A percentile compares a stretch with the other conserved stretches of the same genome.
These are phyloP conservation scores for Gossypioides kirkii DNA, from an alignment of 345 rosid species.

Conservation along the genomic window DNA sequence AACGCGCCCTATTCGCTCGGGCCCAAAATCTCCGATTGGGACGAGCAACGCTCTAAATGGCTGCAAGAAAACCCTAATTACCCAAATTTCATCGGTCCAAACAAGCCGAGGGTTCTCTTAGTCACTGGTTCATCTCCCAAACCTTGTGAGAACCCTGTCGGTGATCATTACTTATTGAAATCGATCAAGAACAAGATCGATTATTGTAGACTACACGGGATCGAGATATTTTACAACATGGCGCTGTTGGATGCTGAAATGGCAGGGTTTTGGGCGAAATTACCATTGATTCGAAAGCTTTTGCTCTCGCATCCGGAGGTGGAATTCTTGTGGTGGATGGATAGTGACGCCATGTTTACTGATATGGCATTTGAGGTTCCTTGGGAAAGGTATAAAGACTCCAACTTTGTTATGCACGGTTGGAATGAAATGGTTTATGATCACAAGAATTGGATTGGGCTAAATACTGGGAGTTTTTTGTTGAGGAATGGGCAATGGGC, in stretches of 20 bases:
- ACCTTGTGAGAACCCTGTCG: background rate
- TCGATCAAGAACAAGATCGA: constrained; percentile 4
- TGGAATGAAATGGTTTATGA: constrained; percentile 2
- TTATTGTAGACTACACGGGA: background rate
- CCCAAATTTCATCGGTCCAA: background rate
- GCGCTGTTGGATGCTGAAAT: background rate
- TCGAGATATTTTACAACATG: constrained; percentile 1
- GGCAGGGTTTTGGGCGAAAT: background rate
- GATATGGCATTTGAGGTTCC: background rate
- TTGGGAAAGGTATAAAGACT: background rate
- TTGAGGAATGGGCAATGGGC: constrained; percentile 2
- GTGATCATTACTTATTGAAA: background rate
- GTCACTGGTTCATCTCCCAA: background rate
- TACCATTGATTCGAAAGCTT: background rate
- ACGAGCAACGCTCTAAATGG: background rate
- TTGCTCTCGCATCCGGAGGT: constrained; percentile 2
- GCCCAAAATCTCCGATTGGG: constrained; percentile 1
- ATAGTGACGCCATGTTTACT: background rate
- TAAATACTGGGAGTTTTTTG: background rate
- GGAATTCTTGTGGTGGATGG: background rate
- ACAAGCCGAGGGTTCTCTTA: background rate
- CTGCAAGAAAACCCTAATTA: background rate
- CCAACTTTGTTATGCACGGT: background rate
- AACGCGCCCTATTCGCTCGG: background rate
- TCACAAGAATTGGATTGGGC: background rate